These are phyloP conservation scores for Debaryomycetaceae sp. DNA, from an alignment of 1,139 yeast species.

Conservation along the genomic window DNA sequence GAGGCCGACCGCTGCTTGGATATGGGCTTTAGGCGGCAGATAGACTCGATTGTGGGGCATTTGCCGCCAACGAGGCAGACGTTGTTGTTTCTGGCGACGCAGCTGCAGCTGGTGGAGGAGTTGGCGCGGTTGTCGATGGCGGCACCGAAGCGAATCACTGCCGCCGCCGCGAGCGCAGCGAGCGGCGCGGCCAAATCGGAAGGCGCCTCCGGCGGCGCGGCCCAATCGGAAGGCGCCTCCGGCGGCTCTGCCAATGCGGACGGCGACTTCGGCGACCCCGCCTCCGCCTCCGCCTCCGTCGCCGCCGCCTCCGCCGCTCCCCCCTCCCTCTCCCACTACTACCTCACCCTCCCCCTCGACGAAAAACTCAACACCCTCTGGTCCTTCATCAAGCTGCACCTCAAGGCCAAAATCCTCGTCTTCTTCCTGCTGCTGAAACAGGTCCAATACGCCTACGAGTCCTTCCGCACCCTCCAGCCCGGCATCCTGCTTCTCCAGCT, in stretches of 20 bases:
- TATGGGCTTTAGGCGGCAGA: constrained; percentile 90
- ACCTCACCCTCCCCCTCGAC: constrained; percentile 63
- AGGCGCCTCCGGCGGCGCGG: constrained; percentile 28
- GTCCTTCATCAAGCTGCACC: constrained; percentile 86
- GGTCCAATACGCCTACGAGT: constrained; percentile 89
- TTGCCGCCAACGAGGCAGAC: constrained; percentile 88
- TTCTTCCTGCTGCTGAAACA: constrained; percentile 92
- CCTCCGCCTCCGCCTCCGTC: constrained; percentile 28
- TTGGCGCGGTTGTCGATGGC: constrained; percentile 83
- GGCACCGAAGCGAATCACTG: constrained; percentile 73
- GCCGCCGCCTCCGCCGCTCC: constrained; percentile 65
- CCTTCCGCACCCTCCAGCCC: constrained; percentile 89
- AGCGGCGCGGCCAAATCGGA: background rate
- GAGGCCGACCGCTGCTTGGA: constrained; percentile 96
- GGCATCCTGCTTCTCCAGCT: constrained; percentile 90
- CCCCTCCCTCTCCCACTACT: constrained; percentile 77
- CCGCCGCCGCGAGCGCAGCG: constrained; percentile 11
- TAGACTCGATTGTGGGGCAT: constrained; percentile 81
- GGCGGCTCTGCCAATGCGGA: constrained; percentile 1
- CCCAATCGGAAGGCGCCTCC: constrained; percentile 11
- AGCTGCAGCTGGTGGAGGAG: constrained; percentile 80
- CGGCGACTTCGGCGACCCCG: background rate
- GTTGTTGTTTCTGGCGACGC: constrained; percentile 87
- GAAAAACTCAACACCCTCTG: constrained; percentile 84
- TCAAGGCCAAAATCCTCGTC: constrained; percentile 79